Evolutionary conservation across 1,284 basidiomycete genomes (phyloP).

Genomic region (Heterobasidion parviporum): DNA sequence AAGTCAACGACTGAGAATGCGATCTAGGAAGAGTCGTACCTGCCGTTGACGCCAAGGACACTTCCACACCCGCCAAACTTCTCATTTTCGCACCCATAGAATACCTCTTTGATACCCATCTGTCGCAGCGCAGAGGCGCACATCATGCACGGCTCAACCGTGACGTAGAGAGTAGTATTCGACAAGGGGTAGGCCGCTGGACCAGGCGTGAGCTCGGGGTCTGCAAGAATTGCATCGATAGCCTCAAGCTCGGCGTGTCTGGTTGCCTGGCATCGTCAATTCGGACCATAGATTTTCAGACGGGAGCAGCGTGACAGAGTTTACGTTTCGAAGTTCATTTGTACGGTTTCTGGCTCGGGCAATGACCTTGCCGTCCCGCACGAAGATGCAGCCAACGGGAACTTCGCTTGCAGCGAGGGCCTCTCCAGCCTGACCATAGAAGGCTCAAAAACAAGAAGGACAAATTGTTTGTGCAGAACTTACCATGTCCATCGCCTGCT

Average conservation of each 20-base stretch:
- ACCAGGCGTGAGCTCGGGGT: constrained; percentile 47
- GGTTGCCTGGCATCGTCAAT: constrained; percentile 60
- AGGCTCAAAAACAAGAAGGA: not conserved
- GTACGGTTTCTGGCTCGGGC: constrained; percentile 89
- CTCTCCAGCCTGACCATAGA: constrained; percentile 59
- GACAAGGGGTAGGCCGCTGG: constrained; percentile 54
- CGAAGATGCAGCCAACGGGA: constrained; percentile 96
- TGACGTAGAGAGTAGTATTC: constrained; percentile 89
- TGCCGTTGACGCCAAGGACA: constrained; percentile 80
- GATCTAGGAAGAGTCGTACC: constrained; percentile 36
- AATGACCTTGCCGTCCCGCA: constrained; percentile 69
- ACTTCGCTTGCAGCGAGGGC: constrained; percentile 85
- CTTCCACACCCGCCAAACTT: constrained; percentile 97
- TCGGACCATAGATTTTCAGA: not conserved
- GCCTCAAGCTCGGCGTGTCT: constrained; percentile 98
- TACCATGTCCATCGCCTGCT: constrained; percentile 14
- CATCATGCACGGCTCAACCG: constrained; percentile 99
- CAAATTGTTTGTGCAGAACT: not conserved
- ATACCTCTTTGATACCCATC: constrained; percentile 85
- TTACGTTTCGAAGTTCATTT: constrained; percentile 83
- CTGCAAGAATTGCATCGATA: constrained; percentile 81
- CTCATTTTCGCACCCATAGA: constrained; percentile 94
- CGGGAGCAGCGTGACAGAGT: not conserved
- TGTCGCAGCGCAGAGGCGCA: constrained; percentile 94
- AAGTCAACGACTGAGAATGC: not conserved